phyloP scores from a whole-genome alignment of 495 filamentous ascomycete genomes.

The Terfezia boudieri region DNA sequence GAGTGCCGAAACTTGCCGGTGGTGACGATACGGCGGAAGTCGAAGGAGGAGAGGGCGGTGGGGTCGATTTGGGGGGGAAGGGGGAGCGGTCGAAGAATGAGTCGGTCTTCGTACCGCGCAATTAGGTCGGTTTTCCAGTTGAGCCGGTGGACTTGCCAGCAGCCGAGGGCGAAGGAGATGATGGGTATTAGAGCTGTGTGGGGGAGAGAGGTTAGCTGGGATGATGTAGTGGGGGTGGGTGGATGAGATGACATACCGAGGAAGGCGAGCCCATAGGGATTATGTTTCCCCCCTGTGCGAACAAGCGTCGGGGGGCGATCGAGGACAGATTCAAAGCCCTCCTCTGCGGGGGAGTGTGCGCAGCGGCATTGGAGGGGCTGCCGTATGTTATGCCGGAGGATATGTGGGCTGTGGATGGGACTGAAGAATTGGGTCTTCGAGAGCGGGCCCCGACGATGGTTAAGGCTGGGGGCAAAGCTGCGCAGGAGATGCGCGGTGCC shows the following conservation, averaged over 20 bases:
- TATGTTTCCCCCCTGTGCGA: constrained; percentile 38
- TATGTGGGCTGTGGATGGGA: too few relatives aligned
- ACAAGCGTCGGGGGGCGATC: constrained; percentile 66
- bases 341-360: too few relatives aligned
- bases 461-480: too few relatives aligned
- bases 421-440: too few relatives aligned
- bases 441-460: too few relatives aligned
- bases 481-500: too few relatives aligned
- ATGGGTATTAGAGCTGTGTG: constrained; percentile 63
- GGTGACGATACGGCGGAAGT: constrained; percentile 70
- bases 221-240: not conserved
- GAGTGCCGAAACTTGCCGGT: constrained; percentile 60
- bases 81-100: constrained; percentile 67
- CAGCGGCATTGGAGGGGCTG: too few relatives aligned
- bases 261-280: constrained; percentile 64
- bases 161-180: constrained; percentile 72
- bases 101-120: constrained; percentile 70
- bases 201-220: not conserved
- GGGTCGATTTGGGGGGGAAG: constrained; percentile 66
- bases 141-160: constrained; percentile 89
- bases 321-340: constrained; percentile 34
- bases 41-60: constrained; percentile 59
- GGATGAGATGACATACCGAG: constrained; percentile 31
- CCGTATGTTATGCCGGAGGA: too few relatives aligned
- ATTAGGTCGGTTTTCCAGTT: constrained; percentile 83